Evolutionary conservation across 2,329 filamentous ascomycete species (phyloP).

Genomic region (Penicillium vulpinum): DNA sequence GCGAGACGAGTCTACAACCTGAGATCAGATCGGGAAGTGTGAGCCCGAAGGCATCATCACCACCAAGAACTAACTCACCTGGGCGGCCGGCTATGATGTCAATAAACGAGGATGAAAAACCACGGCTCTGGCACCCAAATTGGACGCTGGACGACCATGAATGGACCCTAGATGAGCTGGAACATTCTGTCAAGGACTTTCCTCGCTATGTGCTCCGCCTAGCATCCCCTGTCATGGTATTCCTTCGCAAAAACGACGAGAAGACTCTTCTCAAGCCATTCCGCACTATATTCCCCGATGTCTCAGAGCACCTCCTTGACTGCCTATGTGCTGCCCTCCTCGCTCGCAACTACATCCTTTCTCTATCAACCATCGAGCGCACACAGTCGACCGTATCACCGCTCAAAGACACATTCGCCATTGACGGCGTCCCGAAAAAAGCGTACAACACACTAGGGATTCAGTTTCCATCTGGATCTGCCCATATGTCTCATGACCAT

Average conservation of each 20-base stretch:
- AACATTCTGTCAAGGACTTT: conserved; percentile 39
- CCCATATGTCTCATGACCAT: conserved; percentile 30
- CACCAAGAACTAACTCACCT: conserved; percentile 17
- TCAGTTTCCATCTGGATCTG: conserved; percentile 28
- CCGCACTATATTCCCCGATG: conserved; percentile 38
- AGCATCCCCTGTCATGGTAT: conserved; percentile 42
- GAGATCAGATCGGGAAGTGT: conserved; percentile 25
- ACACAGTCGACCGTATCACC: conserved; percentile 20
- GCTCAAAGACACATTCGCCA: conserved; percentile 23
- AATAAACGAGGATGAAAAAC: conserved; percentile 32
- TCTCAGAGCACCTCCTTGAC: conserved; percentile 36
- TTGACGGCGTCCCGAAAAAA: conserved; percentile 36
- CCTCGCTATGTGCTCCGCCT: conserved; percentile 38
- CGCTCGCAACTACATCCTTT: conserved; percentile 40
- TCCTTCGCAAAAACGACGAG: conserved; percentile 40
- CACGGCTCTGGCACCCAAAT: conserved; percentile 36
- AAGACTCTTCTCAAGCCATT: conserved; percentile 37
- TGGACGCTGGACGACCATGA: conserved; percentile 44
- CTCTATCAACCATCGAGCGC: conserved; percentile 30
- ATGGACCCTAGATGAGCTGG: conserved; percentile 43
- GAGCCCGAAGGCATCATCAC: conserved; percentile 19
- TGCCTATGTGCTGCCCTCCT: conserved; percentile 40
- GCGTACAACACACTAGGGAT: conserved; percentile 36
- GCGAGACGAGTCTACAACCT: conserved; percentile 21
- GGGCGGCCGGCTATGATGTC: conserved; percentile 23